Conservation (phyloP, 345 rosid species). For the Linum lewisii region DNA sequence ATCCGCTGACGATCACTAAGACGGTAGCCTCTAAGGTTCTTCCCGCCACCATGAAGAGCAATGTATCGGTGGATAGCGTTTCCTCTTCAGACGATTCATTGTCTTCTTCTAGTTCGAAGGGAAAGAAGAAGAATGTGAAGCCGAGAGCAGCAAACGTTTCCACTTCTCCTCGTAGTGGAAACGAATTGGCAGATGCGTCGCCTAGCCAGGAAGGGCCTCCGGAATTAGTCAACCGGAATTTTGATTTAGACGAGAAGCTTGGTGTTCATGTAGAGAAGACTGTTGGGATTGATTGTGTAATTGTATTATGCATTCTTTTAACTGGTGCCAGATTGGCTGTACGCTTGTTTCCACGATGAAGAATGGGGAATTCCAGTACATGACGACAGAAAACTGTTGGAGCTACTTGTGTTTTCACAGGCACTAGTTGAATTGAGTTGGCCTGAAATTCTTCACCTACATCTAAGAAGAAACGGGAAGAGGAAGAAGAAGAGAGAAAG, state of each 20-base stretch:
- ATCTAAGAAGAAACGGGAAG: no score
- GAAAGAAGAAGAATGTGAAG: constrained; percentile 33
- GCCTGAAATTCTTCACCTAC: constrained; percentile 61
- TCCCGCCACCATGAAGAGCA: constrained; percentile 34
- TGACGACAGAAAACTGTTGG: constrained; percentile 71
- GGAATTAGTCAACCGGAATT: no score
- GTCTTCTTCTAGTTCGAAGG: constrained; percentile 28
- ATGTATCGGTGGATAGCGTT: constrained; percentile 43
- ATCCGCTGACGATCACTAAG: constrained; percentile 17
- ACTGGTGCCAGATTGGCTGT: constrained; percentile 54
- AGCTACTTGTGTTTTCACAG: constrained; percentile 75
- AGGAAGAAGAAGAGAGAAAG: no score
- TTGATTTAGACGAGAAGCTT: no score
- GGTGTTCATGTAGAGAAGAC: no score
- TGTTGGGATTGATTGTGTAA: no score
- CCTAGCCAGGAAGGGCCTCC: constrained; percentile 26
- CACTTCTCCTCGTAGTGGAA: constrained; percentile 21
- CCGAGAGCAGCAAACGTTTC: constrained; percentile 23
- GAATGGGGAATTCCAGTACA: constrained; percentile 82
- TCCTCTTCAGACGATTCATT: constrained; percentile 35
- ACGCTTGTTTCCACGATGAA: constrained; percentile 61
- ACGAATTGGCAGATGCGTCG: constrained; percentile 20
- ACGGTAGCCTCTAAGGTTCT: constrained; percentile 19
- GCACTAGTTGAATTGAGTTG: constrained; percentile 92
- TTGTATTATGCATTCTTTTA: background rate